Evolutionary conservation across 1,284 basidiomycete genomes (phyloP).

Genomic region (Mycosarcoma maydis): DNA sequence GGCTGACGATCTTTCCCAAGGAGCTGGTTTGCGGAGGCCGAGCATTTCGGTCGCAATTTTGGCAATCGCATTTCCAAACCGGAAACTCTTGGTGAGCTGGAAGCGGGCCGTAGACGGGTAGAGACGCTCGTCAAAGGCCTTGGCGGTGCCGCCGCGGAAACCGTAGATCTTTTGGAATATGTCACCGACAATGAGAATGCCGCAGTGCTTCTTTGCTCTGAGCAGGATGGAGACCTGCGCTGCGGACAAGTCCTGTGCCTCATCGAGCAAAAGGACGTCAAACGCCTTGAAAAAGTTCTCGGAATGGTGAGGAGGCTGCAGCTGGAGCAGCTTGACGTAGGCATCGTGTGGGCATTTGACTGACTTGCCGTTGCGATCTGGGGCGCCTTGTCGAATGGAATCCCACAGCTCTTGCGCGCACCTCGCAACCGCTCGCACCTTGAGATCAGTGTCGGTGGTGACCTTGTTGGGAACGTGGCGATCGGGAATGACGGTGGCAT

Average conservation of each 20-base stretch:
- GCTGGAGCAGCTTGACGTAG: conserved; percentile 61
- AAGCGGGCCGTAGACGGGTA: conserved; percentile 52
- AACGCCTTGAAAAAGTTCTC: conserved; percentile 51
- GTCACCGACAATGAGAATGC: conserved; percentile 61
- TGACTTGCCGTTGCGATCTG: conserved; percentile 31
- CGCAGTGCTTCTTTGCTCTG: conserved; percentile 51
- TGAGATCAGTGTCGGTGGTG: conserved; percentile 50
- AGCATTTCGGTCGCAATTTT: conserved; percentile 52
- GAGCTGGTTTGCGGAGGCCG: conserved; percentile 48
- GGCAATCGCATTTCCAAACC: conserved; percentile 57
- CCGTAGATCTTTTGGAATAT: conserved; percentile 63
- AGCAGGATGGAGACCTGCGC: conserved; percentile 58
- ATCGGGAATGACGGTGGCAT: conserved; percentile 37
- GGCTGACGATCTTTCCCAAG: conserved; percentile 38
- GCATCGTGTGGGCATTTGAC: conserved; percentile 60
- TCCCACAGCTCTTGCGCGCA: conserved; percentile 54
- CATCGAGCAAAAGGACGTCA: conserved; percentile 58
- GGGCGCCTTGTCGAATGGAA: conserved; percentile 36
- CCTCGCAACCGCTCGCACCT: conserved; percentile 32
- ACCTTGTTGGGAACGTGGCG: conserved; percentile 52
- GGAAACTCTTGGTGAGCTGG: conserved; percentile 59
- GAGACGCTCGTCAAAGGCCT: conserved; percentile 56
- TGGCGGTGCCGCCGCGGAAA: conserved; percentile 59
- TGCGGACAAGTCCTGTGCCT: conserved; percentile 61
- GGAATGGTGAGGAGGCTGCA: conserved; percentile 41